Conservation (phyloP, 352 stramenopile genomes). For the Blastocystis sp. region DNA sequence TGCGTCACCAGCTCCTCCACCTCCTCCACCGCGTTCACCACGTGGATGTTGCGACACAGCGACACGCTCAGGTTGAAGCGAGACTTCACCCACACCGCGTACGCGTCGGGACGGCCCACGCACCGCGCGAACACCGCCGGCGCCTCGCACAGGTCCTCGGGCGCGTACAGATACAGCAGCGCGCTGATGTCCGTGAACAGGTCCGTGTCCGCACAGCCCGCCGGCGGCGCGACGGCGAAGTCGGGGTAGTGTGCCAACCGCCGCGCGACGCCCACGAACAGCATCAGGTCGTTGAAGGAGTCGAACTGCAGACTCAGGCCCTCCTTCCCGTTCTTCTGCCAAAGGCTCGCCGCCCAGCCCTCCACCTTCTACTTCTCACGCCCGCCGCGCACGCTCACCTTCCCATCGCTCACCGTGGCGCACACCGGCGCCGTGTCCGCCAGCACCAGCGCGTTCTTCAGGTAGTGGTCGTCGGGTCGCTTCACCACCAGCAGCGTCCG, state of each 20-base stretch:
- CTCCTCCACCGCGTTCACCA: constrained; percentile 54
- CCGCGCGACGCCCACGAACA: constrained; percentile 18
- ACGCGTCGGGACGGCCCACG: not conserved
- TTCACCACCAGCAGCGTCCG: constrained; percentile 60
- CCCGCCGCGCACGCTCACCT: not conserved
- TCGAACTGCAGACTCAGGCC: constrained; percentile 10
- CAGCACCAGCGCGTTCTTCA: constrained; percentile 40
- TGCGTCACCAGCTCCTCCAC: constrained; percentile 61
- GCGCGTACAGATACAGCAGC: constrained; percentile 47
- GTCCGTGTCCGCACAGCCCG: not conserved
- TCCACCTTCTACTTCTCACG: not conserved
- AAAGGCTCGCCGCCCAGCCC: not conserved
- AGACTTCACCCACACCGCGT: not conserved
- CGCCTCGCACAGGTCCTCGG: constrained; percentile 13
- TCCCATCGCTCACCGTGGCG: not conserved
- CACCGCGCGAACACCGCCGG: not conserved
- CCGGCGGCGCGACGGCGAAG: not conserved
- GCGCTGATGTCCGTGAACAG: constrained; percentile 34
- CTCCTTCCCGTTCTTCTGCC: constrained; percentile 11
- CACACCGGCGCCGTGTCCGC: not conserved
- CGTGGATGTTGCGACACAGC: constrained; percentile 44
- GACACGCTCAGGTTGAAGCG: constrained; percentile 43
- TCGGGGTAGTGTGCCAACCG: not conserved
- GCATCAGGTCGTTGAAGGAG: constrained; percentile 64
- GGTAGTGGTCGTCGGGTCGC: constrained; percentile 60